phyloP scores from a whole-genome alignment of 306 rosid species.

The Vicia villosa region DNA sequence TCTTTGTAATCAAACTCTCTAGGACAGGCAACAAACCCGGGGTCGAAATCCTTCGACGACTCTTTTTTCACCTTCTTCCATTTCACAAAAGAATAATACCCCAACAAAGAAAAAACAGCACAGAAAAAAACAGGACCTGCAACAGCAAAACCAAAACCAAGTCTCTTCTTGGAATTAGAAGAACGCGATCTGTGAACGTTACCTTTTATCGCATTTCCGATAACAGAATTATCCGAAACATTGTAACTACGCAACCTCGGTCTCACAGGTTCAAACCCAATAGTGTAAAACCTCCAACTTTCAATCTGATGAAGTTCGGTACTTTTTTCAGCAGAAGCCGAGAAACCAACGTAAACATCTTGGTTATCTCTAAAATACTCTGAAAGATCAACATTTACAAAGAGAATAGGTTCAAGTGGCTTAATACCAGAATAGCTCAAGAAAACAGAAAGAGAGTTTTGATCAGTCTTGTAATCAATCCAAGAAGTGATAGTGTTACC shows the following conservation, averaged over 20 bases:
- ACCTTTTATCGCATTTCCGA: background rate
- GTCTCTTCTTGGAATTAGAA: background rate
- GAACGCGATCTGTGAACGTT: background rate
- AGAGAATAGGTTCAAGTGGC: slow-evolving; percentile 52
- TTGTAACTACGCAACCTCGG: slow-evolving; percentile 49
- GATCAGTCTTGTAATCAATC: slow-evolving; percentile 69
- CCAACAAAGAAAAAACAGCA: slow-evolving; percentile 44
- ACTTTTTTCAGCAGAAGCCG: slow-evolving; percentile 67
- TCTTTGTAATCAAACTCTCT: slow-evolving; percentile 64
- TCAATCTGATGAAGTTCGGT: slow-evolving; percentile 61
- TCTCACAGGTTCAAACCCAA: slow-evolving; percentile 46
- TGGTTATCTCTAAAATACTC: slow-evolving; percentile 34
- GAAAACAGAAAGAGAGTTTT: slow-evolving; percentile 46
- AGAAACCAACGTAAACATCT: slow-evolving; percentile 53
- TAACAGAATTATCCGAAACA: slow-evolving; percentile 60
- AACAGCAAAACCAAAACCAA: slow-evolving; percentile 58
- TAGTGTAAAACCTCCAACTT: slow-evolving; percentile 63
- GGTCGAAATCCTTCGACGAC: slow-evolving; percentile 40
- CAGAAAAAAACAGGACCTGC: slow-evolving; percentile 54
- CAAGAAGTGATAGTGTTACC: slow-evolving; percentile 61
- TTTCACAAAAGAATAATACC: slow-evolving; percentile 46
- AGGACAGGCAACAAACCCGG: slow-evolving; percentile 60
- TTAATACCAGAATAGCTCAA: slow-evolving; percentile 52
- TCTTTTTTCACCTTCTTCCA: slow-evolving; percentile 34
- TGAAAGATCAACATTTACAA: slow-evolving; percentile 53